phyloP scores from a whole-genome alignment of 768 basidiomycete genomes.

The Cytidiella melzeri region DNA sequence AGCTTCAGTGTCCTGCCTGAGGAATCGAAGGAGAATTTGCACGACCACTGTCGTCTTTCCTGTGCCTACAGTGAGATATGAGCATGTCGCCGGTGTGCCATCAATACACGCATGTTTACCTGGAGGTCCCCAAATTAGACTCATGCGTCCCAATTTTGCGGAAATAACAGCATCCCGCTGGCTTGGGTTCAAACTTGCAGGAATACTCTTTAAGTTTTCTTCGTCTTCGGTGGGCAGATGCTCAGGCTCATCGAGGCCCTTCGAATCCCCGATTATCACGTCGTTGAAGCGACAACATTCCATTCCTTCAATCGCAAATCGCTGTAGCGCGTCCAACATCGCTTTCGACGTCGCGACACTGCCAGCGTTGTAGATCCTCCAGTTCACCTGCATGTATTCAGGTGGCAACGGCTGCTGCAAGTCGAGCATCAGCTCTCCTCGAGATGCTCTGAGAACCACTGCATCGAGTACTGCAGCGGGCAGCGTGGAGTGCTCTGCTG shows the following conservation, averaged over 20 bases:
- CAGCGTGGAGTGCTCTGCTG: conserved; percentile 29
- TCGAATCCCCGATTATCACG: conserved; percentile 34
- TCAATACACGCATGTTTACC: conserved; percentile 27
- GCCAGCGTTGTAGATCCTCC: conserved; percentile 60
- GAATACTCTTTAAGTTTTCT: conserved; percentile 14
- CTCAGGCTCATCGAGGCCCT: not conserved
- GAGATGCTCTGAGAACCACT: conserved; percentile 44
- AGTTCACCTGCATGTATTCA: conserved; percentile 53
- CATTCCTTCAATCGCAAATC: conserved; percentile 36
- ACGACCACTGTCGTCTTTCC: conserved; percentile 70
- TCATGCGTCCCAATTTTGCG: conserved; percentile 33
- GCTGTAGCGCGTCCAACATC: conserved; percentile 57
- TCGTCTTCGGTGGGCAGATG: not conserved
- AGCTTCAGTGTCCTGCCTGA: conserved; percentile 25
- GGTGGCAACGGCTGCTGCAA: conserved; percentile 55
- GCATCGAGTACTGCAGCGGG: conserved; percentile 45
- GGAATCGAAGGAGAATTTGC: conserved; percentile 46
- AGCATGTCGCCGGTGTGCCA: not conserved
- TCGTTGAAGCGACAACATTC: conserved; percentile 45
- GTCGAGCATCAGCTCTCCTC: conserved; percentile 50
- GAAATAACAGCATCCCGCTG: conserved; percentile 46
- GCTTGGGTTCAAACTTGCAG: conserved; percentile 42
- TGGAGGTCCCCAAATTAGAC: conserved; percentile 68
- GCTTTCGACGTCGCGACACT: conserved; percentile 57
- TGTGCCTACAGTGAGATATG: conserved; percentile 39